These are phyloP conservation scores for Gypsophila paniculata DNA, from an alignment of 179 eudicot genomes.

Conservation along the genomic window DNA sequence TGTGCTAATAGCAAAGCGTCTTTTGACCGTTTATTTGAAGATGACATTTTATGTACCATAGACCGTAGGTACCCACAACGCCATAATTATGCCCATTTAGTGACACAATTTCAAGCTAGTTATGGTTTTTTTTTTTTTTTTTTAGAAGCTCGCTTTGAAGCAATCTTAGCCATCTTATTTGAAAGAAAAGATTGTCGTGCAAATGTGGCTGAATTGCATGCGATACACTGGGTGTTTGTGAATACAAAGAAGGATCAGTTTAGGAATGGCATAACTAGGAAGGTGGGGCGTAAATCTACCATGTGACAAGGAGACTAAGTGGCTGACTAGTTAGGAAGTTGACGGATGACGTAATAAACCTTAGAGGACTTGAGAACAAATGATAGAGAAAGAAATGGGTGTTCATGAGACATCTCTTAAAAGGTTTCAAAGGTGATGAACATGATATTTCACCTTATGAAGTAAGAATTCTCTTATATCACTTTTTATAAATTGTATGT, in stretches of 20 bases:
- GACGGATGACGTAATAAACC: not conserved
- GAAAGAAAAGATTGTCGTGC: not conserved
- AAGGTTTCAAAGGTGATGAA: not conserved
- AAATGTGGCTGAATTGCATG: not conserved
- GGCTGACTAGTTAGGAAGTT: not conserved
- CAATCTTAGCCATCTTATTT: not conserved
- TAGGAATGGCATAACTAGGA: not conserved
- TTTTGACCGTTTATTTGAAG: not conserved
- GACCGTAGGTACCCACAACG: not conserved
- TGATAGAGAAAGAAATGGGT: no score
- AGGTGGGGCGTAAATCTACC: not conserved
- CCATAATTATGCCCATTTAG: not conserved
- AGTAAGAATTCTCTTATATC: not conserved
- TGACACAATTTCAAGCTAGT: not conserved
- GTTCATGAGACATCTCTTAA: no score
- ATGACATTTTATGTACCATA: not conserved
- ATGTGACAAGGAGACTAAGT: not conserved
- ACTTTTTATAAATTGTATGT: not conserved
- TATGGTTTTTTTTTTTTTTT: not conserved
- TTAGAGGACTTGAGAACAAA: not conserved
- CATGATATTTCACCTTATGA: not conserved
- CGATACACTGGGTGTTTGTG: not conserved
- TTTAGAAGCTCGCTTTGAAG: not conserved
- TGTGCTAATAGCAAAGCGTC: not conserved
- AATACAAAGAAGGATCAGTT: not conserved